These are phyloP conservation scores for Penicillium psychrofluorescens DNA, from an alignment of 495 filamentous ascomycete genomes.

Conservation along the genomic window DNA sequence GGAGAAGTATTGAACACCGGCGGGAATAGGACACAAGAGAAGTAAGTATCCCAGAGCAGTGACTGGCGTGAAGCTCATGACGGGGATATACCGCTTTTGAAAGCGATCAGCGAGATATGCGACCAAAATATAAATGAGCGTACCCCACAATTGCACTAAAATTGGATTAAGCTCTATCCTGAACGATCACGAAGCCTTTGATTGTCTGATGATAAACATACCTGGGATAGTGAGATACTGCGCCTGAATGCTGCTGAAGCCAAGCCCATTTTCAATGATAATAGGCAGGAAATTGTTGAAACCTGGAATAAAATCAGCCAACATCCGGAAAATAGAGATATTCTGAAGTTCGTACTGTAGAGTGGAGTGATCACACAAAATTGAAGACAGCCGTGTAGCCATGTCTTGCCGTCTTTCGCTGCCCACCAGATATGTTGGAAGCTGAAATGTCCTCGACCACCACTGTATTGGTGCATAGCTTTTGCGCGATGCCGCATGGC, in stretches of 20 bases:
- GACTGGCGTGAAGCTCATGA: background rate
- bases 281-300: conserved; percentile 4
- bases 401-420: too few species aligned
- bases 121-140: conserved; percentile 1
- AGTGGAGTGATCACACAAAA: too few species aligned
- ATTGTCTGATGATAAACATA: background rate
- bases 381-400: too few species aligned
- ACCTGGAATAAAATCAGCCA: background rate
- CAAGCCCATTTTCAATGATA: conserved; percentile 3
- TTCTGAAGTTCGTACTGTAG: too few species aligned
- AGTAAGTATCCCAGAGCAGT: conserved; percentile 3
- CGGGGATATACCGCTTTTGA: too few species aligned
- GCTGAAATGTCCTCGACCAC: too few species aligned
- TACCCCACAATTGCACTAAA: conserved; percentile 3
- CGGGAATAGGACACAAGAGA: background rate
- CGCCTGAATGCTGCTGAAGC: conserved; percentile 1
- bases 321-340: too few species aligned
- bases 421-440: too few species aligned
- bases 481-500: too few species aligned
- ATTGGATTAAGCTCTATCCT: too few species aligned
- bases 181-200: background rate
- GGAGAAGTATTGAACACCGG: conserved; percentile 3
- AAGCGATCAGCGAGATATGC: background rate
- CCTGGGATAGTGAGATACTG: conserved; percentile 5
- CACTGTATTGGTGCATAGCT: too few species aligned